Conservation (phyloP, 139 green algal species). For the Tetradesmus lagerheimii region DNA sequence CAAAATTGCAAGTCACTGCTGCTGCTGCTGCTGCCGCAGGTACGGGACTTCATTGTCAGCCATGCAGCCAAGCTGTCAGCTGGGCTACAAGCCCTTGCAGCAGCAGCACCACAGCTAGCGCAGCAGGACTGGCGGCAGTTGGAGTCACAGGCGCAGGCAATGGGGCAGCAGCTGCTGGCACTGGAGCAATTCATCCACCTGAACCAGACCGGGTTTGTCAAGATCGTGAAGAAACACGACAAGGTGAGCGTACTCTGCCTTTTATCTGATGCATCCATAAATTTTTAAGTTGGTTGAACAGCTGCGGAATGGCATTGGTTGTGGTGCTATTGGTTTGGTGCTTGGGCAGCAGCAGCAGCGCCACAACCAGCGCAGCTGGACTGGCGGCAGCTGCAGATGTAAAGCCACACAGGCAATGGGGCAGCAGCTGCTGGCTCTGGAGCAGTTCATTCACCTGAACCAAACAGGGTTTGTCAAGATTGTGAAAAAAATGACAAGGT, state of each 20-base stretch:
- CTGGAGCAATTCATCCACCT: constrained; percentile 91
- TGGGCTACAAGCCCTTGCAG: constrained; percentile 7
- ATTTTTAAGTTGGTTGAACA: too few relatives aligned
- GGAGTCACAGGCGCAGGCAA: background rate
- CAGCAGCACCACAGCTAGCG: constrained; percentile 60
- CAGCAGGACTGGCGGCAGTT: background rate
- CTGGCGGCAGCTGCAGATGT: background rate
- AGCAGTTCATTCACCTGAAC: constrained; percentile 91
- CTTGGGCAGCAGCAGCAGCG: too few relatives aligned
- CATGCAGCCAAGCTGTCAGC: background rate
- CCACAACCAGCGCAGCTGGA: constrained; percentile 41
- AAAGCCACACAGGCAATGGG: constrained; percentile 57
- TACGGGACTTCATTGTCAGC: background rate
- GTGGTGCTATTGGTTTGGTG: too few relatives aligned
- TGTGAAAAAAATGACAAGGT: constrained; percentile 93
- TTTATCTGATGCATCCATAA: too few relatives aligned
- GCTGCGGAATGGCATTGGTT: too few relatives aligned
- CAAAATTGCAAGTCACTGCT: background rate
- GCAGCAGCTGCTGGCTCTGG: constrained; percentile 79
- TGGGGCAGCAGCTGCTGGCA: constrained; percentile 82
- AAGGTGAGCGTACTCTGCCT: constrained; percentile 59
- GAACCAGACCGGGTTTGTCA: constrained; percentile 82
- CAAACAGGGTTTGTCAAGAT: constrained; percentile 85
- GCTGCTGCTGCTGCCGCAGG: background rate
- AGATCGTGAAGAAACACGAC: constrained; percentile 94